phyloP scores from a whole-genome alignment of 2,329 filamentous ascomycete species.

The Penicillium sclerotiorum region DNA sequence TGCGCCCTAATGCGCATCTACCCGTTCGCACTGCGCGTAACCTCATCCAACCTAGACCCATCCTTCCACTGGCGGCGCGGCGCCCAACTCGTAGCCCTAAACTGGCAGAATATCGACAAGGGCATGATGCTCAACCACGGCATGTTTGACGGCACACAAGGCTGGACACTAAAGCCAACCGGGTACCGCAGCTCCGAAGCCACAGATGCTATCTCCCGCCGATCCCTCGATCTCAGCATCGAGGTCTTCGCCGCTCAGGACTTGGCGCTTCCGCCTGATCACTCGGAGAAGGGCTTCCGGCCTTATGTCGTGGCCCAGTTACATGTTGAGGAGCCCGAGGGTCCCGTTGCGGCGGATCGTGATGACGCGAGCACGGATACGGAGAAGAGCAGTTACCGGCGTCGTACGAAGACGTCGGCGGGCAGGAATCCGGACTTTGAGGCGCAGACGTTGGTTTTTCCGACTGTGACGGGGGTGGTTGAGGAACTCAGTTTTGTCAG shows the following conservation, averaged over 20 bases:
- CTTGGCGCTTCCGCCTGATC: slow-evolving; percentile 65
- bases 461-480: slow-evolving; percentile 58
- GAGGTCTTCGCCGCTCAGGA: slow-evolving; percentile 76
- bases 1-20: slow-evolving; percentile 85
- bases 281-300: slow-evolving; percentile 62
- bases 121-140: slow-evolving; percentile 96
- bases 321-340: slow-evolving; percentile 71
- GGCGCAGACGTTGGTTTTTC: slow-evolving; percentile 62
- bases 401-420: slow-evolving; percentile 57
- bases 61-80: slow-evolving; percentile 84
- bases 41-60: slow-evolving; percentile 85
- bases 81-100: slow-evolving; percentile 87
- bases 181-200: slow-evolving; percentile 61
- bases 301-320: slow-evolving; percentile 79
- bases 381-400: slow-evolving; percentile 56
- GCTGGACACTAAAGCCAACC: slow-evolving; percentile 82
- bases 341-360: slow-evolving; percentile 47
- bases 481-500: slow-evolving; percentile 73
- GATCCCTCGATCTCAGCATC: slow-evolving; percentile 68
- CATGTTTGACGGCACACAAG: slow-evolving; percentile 80
- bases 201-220: slow-evolving; percentile 47
- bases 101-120: slow-evolving; percentile 89
- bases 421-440: slow-evolving; percentile 68
- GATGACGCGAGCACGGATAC: slow-evolving; percentile 51
- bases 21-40: slow-evolving; percentile 77